Conservation (phyloP, 2,329 filamentous ascomycete genomes). For the Pseudopithomyces maydicus region DNA sequence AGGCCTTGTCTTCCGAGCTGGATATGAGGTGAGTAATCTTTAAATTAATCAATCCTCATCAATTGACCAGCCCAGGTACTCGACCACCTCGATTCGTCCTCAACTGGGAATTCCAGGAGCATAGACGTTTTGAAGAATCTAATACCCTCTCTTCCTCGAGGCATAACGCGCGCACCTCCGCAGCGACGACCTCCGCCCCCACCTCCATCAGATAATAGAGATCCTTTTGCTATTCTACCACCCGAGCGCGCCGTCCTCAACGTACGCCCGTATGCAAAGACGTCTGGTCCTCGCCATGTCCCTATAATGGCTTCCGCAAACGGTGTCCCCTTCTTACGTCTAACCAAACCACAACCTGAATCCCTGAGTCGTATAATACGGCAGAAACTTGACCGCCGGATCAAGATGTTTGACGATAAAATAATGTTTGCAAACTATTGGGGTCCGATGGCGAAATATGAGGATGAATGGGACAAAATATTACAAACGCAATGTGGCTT, state of each 20-base stretch:
- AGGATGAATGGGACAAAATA: slow-evolving; percentile 57
- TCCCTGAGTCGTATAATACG: slow-evolving; percentile 64
- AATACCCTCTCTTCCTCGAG: slow-evolving; percentile 49
- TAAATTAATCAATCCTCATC: neutral
- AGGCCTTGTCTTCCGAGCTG: slow-evolving; percentile 65
- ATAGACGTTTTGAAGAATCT: slow-evolving; percentile 24
- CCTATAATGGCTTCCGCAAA: slow-evolving; percentile 63
- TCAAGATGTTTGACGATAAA: slow-evolving; percentile 47
- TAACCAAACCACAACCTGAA: slow-evolving; percentile 67
- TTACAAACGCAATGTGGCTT: slow-evolving; percentile 34
- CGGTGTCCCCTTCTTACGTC: slow-evolving; percentile 67
- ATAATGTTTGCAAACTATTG: slow-evolving; percentile 50
- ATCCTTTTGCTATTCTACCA: slow-evolving; percentile 42
- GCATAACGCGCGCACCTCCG: slow-evolving; percentile 27
- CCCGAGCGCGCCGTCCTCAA: slow-evolving; percentile 51
- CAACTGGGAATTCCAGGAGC: slow-evolving; percentile 35
- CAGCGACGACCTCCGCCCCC: slow-evolving; percentile 7
- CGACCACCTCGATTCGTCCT: slow-evolving; percentile 51
- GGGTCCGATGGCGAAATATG: slow-evolving; percentile 44
- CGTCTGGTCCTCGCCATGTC: slow-evolving; percentile 61
- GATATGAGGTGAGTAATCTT: slow-evolving; percentile 63
- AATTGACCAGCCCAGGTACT: slow-evolving; percentile 39
- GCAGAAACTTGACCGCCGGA: slow-evolving; percentile 55
- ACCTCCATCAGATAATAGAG: slow-evolving; percentile 14
- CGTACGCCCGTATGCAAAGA: slow-evolving; percentile 54